Conservation (phyloP, 345 rosid species). For the Citrus hindsii region DNA sequence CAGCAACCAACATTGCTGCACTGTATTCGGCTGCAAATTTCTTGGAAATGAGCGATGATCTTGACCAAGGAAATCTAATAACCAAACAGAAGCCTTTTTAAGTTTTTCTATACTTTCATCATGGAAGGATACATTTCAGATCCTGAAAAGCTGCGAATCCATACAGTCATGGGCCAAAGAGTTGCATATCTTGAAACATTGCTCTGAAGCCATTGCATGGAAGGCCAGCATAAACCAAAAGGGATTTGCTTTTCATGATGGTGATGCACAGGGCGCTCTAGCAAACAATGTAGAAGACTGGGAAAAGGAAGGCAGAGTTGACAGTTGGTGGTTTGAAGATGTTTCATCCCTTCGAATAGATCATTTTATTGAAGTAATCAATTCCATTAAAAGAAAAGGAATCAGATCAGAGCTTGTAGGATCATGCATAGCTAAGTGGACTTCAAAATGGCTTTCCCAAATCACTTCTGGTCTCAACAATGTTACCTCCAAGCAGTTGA, state of each 20-base stretch:
- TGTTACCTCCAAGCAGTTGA: constrained; percentile 22
- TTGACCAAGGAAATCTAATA: constrained; percentile 40
- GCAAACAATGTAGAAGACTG: constrained; percentile 4
- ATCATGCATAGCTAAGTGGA: constrained; percentile 47
- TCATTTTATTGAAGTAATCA: constrained; percentile 50
- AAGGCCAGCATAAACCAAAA: constrained; percentile 31
- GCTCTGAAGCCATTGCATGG: constrained; percentile 53
- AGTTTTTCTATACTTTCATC: constrained; percentile 37
- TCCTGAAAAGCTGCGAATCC: constrained; percentile 45
- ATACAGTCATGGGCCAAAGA: constrained; percentile 40
- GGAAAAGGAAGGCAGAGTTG: constrained; percentile 8
- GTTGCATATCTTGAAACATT: constrained; percentile 34
- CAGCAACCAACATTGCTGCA: constrained; percentile 43
- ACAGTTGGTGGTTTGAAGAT: constrained; percentile 59
- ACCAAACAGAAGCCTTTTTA: constrained; percentile 38
- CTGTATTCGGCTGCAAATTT: constrained; percentile 46
- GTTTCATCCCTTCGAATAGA: constrained; percentile 51
- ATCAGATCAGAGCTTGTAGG: constrained; percentile 40
- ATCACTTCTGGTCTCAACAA: constrained; percentile 24
- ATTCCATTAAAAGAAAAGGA: constrained; percentile 36
- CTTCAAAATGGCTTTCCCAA: constrained; percentile 41
- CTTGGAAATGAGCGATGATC: constrained; percentile 55
- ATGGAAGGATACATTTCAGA: constrained; percentile 43
- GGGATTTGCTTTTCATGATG: constrained; percentile 2
- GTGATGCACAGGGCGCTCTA: constrained; percentile 3